Evolutionary conservation across 2,329 filamentous ascomycete genomes (phyloP), one percentile per base, ranked within the genome.

Genomic region (Colletotrichum phormii): DNA sequence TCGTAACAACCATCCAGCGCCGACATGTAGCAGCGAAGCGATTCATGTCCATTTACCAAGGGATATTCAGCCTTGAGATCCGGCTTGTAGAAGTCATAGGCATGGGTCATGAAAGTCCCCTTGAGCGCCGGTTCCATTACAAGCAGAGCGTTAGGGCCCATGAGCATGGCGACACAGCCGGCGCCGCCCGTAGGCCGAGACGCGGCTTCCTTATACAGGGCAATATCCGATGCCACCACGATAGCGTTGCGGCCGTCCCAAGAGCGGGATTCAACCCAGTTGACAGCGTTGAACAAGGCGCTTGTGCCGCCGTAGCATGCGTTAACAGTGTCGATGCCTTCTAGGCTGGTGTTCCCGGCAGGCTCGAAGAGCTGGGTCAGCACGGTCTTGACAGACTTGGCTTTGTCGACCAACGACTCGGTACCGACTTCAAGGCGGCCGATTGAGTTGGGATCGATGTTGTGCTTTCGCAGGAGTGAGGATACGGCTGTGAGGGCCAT

Each of bases 71-170:
- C 94, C 79, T 93, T 93, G 76, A 96, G 87, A 83, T 96, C 94
- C 79, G 94, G 93, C 91, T 96, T 96, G 91, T 95, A 96, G 83
- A 96, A 96, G 83, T 96, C 94, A 83, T 95, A 97, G 78, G 92
- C 92, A 85, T 96, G 94, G 82, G 92, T 88, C 91, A 95, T 92
- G 87, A 94, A 95, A 78, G 88, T 92, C 80, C 92, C 94, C 80
- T 94, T 91, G 80, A 95, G 89, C 80, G 94, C 93, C 63, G 94
- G 90, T 84, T 95, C 93, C 75, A 93, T 86, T 71, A 92, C 92
- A 75, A 96, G 86, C 69, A 93, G 93, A 64, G 94, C 94, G 80
- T 95, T 86, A 69, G 94, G 93, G 71, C 94, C 94, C 77, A 96
- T 88, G 77, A 96, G 86, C 87, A 96, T 89, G 79, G 93, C 94